Conservation (phyloP, 306 rosid species). For the Castanea mollissima region DNA sequence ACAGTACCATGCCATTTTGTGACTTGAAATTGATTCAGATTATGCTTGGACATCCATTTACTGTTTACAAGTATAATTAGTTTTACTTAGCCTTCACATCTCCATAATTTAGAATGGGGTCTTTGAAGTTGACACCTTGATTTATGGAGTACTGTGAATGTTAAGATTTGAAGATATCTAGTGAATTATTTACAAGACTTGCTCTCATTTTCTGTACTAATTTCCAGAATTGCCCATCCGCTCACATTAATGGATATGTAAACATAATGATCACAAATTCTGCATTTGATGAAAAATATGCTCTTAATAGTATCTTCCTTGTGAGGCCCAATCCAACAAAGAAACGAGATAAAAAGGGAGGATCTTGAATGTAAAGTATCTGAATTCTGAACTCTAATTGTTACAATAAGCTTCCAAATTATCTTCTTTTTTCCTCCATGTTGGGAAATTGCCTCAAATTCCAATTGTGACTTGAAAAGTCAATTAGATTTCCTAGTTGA, state of each 20-base stretch:
- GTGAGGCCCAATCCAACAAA: background rate
- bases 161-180: background rate
- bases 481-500: too few relatives aligned
- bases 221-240: conserved; percentile 5
- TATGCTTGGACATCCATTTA: background rate
- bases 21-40: background rate
- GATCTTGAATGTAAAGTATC: background rate
- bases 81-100: conserved; percentile 12
- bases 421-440: conserved; percentile 2
- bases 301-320: background rate
- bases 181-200: background rate
- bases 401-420: background rate
- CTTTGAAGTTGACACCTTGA: background rate
- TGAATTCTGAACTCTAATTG: conserved; percentile 3
- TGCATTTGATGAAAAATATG: background rate
- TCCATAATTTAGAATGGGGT: conserved; percentile 1
- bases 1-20: background rate
- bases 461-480: too few relatives aligned
- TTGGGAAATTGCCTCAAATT: background rate
- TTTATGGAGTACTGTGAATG: background rate
- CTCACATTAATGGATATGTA: background rate
- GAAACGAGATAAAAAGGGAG: background rate
- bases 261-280: background rate
- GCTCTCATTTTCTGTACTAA: background rate
- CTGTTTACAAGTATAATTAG: background rate